Evolutionary conservation across 306 rosid species (phyloP), one percentile per base, ranked within the genome.

Genomic region (Prunus armeniaca): DNA sequence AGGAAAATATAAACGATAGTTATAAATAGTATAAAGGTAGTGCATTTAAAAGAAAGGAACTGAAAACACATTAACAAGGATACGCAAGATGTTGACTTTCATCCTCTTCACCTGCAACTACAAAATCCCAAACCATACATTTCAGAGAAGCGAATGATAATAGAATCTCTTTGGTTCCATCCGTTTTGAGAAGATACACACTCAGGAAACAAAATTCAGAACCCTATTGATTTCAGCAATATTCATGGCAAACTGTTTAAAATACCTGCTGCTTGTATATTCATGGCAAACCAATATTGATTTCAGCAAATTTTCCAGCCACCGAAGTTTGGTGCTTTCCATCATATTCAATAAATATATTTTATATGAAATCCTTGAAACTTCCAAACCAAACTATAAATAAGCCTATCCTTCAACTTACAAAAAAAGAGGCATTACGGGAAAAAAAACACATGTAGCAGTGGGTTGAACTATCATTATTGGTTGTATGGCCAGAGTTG

Each of bases 41-140:
- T 12, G 19, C 9, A 1, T 25, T 28, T 15, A 52, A 34, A 46
- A 46, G 28, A 3, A 19, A 46, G 18, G 43, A 20, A 46, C 45
- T 74, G 5, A 68, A 27, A 15, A 70, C 20, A 78, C 47, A 38
- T 58, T 41, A 50, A 78, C 34, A 81, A 80, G 83, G 93, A 87
- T 89, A 87, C 90, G 89, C 79, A 84, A 72, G 64, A 89, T 70
- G 79, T 88, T 90, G 69, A 90, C 88, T 82, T 90, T 83, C 96
- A 88, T 90, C 77, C 75, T 68, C 58, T 47, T 67, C 74, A 58
- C 55, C 70, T 46, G 27, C 66, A 49, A 73, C 55, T 25, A 20
- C 67, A 50, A 76, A 72, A 71, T 66, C 76, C 73, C 58, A 78
- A 11, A 55, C 63, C 54, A 74, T 14, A 41, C 6, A 52, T 68